Percentiles rank a stretch among this genome's conserved stretches.
phyloP scores from a whole-genome alignment of 768 basidiomycete genomes.

The Tricholoma hemisulphureum region DNA sequence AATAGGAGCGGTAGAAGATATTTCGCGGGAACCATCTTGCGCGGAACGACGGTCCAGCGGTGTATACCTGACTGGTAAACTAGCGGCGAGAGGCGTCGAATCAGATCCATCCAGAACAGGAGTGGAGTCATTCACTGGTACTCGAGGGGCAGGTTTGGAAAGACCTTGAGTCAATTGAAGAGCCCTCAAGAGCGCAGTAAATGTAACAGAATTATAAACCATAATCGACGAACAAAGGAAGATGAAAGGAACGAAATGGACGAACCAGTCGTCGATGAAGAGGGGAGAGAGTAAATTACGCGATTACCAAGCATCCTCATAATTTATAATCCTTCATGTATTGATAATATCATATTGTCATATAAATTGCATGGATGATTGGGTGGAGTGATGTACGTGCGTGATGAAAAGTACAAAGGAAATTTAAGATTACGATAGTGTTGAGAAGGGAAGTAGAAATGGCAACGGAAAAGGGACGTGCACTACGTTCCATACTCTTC shows the following conservation, averaged over 20 bases:
- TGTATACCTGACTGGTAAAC: background rate
- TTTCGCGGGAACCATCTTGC: conserved; percentile 21
- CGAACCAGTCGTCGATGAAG: conserved; percentile 19
- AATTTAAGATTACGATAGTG: conserved; percentile 32
- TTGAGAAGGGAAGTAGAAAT: conserved; percentile 14
- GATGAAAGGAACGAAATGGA: conserved; percentile 6
- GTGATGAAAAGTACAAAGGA: conserved; percentile 26
- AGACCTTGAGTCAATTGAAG: conserved; percentile 29
- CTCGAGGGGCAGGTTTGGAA: conserved; percentile 25
- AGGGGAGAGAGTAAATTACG: conserved; percentile 1
- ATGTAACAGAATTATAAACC: conserved; percentile 21
- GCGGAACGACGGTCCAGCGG: background rate
- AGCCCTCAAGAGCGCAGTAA: conserved; percentile 31
- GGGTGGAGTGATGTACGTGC: conserved; percentile 42
- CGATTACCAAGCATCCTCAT: no score
- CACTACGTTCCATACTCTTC: conserved; percentile 47
- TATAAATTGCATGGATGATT: conserved; percentile 23
- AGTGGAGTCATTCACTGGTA: conserved; percentile 5
- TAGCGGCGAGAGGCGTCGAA: background rate
- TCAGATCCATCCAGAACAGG: background rate
- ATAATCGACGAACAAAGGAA: conserved; percentile 15
- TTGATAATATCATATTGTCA: conserved; percentile 29
- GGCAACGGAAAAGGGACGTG: conserved; percentile 40
- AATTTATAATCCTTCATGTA: conserved; percentile 8
- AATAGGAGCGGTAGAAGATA: conserved; percentile 30